Conservation (phyloP, 2,329 filamentous ascomycete species). For the Sporothrix inflata region DNA sequence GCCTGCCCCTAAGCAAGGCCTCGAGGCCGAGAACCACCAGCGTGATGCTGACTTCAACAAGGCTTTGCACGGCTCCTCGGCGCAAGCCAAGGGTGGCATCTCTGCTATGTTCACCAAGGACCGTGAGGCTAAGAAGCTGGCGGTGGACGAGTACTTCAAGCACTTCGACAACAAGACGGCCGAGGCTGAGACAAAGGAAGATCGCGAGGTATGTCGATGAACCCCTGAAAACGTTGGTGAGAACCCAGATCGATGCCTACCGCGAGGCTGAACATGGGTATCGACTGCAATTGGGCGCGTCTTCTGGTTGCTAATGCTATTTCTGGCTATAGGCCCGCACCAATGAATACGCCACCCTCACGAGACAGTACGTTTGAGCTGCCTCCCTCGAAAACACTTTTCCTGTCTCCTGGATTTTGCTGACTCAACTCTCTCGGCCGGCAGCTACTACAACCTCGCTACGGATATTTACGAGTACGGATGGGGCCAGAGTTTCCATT, state of each 20-base stretch:
- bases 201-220: conserved; percentile 67
- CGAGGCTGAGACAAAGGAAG: conserved; percentile 79
- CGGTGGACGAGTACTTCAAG: conserved; percentile 83
- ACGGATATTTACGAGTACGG: conserved; percentile 96
- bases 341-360: conserved; percentile 89
- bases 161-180: conserved; percentile 78
- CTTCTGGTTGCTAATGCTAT: not conserved
- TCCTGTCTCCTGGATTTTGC: not conserved
- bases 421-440: not conserved
- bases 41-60: conserved; percentile 92
- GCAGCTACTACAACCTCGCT: conserved; percentile 82
- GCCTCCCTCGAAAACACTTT: not conserved
- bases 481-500: conserved; percentile 96
- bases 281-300: not conserved
- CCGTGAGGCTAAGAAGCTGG: conserved; percentile 55
- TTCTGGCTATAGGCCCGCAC: conserved; percentile 64
- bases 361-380: conserved; percentile 68
- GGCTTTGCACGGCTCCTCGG: conserved; percentile 76
- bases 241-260: not conserved
- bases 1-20: conserved; percentile 40
- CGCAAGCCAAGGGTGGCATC: conserved; percentile 72
- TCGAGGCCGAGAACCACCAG: conserved; percentile 80
- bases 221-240: not conserved
- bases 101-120: conserved; percentile 87
- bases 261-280: not conserved